These are phyloP conservation scores for Luvunga scandens DNA, from an alignment of 345 rosid species.

Conservation along the genomic window DNA sequence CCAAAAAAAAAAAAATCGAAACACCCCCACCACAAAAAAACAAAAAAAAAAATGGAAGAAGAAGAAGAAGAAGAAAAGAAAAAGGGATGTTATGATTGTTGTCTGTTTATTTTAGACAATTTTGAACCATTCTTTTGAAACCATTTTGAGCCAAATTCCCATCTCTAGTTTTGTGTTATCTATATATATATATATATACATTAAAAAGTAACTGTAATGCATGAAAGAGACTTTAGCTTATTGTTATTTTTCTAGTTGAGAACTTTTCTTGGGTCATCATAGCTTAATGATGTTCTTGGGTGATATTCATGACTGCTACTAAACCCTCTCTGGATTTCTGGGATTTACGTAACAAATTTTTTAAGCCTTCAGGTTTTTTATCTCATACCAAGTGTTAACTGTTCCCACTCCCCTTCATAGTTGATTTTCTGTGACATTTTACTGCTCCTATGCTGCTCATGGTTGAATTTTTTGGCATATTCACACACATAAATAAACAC, in stretches of 20 bases:
- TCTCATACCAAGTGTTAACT: not conserved
- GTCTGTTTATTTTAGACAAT: not conserved
- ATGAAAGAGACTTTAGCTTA: not conserved
- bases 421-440: not conserved
- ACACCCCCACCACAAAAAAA: too few relatives aligned
- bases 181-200: too few relatives aligned
- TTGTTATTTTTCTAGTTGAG: not conserved
- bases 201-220: not conserved
- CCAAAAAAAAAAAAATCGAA: too few relatives aligned
- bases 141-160: not conserved
- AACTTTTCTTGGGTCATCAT: not conserved
- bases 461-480: conserved; percentile 1
- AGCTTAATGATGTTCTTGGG: not conserved
- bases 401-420: not conserved
- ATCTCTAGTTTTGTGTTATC: not conserved
- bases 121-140: not conserved
- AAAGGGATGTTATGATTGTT: not conserved
- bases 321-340: not conserved
- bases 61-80: too few relatives aligned
- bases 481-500: too few relatives aligned
- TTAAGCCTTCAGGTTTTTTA: not conserved
- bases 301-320: not conserved
- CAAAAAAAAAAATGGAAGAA: too few relatives aligned
- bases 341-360: not conserved
- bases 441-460: not conserved